Evolutionary conservation across 2,329 filamentous ascomycete genomes (phyloP), one percentile per base, ranked within the genome.

Genomic region (Nemania abortiva): DNA sequence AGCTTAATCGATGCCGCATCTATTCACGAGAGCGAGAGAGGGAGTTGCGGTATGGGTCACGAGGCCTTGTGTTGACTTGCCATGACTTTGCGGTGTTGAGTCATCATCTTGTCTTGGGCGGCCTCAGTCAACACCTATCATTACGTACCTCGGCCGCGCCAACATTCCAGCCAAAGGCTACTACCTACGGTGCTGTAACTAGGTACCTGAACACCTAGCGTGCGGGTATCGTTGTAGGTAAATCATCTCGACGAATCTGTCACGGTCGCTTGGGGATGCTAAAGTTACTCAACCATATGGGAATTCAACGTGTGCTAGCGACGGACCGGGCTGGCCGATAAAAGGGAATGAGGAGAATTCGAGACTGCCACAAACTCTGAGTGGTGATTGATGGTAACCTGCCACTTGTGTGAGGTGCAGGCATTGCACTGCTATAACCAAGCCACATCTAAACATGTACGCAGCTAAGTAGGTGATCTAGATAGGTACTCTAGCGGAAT

Each of bases 281-380:
- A 27, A 54, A 50, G 50, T 11, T 13, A n/a, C 13, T 56, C 7
- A 52, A 62, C 24, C 18, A 31, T 9, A 22, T 18, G 27, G 7
- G 13, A 53, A 49, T 20, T 22, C 37, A 9, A 47, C 27, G 49
- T 47, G 42, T n/a, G 24, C 64, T n/a, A 37, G 20, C 47, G 13
- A 42, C 13, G 22, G 60, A 42, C 50, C 59, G 68, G 68, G 54
- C 49, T 70, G 55, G 59, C 68, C 68, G 67, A 69, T 11, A 27
- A 56, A 3, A 22, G 39, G 57, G 29, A 45, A 18, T 13, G 7
- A 42, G 29, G 6, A 29, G 27, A 37, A 24, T 27, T 49, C n/a
- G 22, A 47, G 27, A 42, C 29, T 53, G 39, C 42, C 24, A 42
- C 60, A 56, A 24, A 37, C 55, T 45, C 29, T 13, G 20, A 15